A percentile compares a stretch with the other conserved stretches of the same genome.
phyloP scores from a whole-genome alignment of 371 early-diverging fungal species.

The Mucor ambiguus region DNA sequence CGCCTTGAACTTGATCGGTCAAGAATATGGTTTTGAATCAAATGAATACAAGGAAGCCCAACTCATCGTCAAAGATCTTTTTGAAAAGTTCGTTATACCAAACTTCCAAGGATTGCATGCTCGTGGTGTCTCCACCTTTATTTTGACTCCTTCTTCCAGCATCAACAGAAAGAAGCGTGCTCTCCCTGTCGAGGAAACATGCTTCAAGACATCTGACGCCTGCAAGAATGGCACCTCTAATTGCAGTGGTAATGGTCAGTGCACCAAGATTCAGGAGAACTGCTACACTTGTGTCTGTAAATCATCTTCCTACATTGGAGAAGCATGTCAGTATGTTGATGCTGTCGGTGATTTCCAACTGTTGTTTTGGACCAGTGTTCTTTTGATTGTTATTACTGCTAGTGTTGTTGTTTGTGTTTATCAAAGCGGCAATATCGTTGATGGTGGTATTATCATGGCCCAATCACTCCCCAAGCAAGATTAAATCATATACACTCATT shows the following conservation, averaged over 20 bases:
- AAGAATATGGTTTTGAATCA: conserved; percentile 40
- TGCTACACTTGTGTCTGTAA: conserved; percentile 47
- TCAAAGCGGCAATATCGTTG: conserved; percentile 38
- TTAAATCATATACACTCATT: conserved; percentile 23
- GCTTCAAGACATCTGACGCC: conserved; percentile 22
- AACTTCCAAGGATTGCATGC: conserved; percentile 16
- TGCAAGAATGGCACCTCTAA: conserved; percentile 38
- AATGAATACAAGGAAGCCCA: conserved; percentile 37
- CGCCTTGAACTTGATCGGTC: conserved; percentile 28
- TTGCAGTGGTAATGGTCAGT: conserved; percentile 43
- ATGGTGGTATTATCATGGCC: conserved; percentile 41
- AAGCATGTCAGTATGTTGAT: conserved; percentile 41
- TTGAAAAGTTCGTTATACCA: conserved; percentile 33
- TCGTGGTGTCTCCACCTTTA: conserved; percentile 25
- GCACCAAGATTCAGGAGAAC: conserved; percentile 21
- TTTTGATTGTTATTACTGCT: conserved; percentile 37
- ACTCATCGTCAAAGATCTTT: conserved; percentile 28
- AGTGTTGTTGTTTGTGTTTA: conserved; percentile 46
- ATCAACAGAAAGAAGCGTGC: conserved; percentile 10
- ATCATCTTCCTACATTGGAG: conserved; percentile 30
- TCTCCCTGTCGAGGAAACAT: conserved; percentile 15
- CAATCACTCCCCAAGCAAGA: conserved; percentile 51
- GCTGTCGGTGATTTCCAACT: conserved; percentile 48
- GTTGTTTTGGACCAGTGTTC: conserved; percentile 51
- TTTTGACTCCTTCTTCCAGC: conserved; percentile 25